These are phyloP conservation scores for Didymella pomorum DNA, from an alignment of 2,329 filamentous ascomycete species.

Conservation along the genomic window DNA sequence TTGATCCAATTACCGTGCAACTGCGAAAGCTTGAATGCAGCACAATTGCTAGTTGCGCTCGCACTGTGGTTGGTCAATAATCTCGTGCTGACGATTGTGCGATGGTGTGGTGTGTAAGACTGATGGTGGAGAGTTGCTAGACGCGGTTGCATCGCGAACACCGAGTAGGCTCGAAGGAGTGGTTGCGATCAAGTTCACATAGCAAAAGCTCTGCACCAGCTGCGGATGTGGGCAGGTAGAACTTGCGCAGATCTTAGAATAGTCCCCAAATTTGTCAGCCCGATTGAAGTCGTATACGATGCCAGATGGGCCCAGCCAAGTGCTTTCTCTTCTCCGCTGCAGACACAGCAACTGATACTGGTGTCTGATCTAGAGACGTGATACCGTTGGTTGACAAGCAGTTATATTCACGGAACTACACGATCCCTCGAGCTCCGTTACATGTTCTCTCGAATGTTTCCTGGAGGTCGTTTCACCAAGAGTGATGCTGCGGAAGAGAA, in stretches of 20 bases:
- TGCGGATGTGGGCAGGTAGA: no score
- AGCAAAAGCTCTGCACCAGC: no score
- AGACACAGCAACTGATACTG: constrained; percentile 53
- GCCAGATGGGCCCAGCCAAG: no score
- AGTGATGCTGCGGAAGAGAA: background rate
- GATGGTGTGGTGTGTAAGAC: background rate
- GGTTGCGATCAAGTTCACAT: no score
- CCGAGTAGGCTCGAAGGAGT: no score
- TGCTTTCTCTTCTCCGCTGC: constrained; percentile 53
- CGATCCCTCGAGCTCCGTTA: background rate
- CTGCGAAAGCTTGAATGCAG: background rate
- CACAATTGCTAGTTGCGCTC: background rate
- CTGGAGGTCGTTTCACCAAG: background rate
- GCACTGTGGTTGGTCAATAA: background rate
- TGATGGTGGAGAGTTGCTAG: no score
- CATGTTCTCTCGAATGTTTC: no score
- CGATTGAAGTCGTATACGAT: constrained; percentile 71
- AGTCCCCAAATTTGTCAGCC: constrained; percentile 36
- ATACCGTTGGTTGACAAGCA: background rate
- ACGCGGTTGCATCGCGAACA: no score
- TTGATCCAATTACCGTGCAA: background rate
- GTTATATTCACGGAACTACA: background rate
- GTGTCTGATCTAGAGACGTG: constrained; percentile 31
- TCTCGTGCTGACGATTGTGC: background rate
- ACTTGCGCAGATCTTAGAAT: no score